Evolutionary conservation across 306 rosid genomes (phyloP).

Genomic region (Gynostemma pentaphyllum): DNA sequence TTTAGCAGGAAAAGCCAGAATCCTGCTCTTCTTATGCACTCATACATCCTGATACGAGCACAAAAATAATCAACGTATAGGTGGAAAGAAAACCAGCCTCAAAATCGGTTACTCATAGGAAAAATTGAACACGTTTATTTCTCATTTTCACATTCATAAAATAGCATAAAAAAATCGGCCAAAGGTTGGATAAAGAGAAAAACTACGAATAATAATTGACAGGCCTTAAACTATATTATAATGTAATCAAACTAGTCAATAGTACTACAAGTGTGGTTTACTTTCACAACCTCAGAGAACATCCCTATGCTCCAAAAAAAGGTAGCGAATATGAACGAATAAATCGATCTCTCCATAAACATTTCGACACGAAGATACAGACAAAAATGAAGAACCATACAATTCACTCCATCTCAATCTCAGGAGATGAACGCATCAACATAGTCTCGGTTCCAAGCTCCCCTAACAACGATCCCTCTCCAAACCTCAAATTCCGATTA

Average conservation of each 20-base stretch:
- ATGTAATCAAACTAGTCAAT: no score
- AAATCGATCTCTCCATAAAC: neutral
- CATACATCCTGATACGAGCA: neutral
- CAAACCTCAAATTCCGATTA: slow-evolving; percentile 23
- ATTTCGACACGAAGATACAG: neutral
- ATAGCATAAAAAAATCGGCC: slow-evolving; percentile 1
- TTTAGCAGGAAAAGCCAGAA: neutral
- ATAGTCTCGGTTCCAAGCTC: slow-evolving; percentile 27
- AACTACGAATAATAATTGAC: no score
- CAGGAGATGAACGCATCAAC: slow-evolving; percentile 24
- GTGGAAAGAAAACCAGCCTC: no score
- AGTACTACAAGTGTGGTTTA: no score
- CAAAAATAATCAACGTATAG: neutral
- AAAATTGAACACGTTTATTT: neutral
- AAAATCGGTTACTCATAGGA: neutral
- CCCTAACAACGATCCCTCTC: slow-evolving; percentile 38
- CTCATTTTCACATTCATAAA: neutral
- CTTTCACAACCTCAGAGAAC: neutral
- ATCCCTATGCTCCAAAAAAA: neutral
- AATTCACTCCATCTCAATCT: slow-evolving; percentile 48
- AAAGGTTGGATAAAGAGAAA: neutral
- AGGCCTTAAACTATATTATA: no score
- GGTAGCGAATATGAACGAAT: neutral
- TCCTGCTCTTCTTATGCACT: no score
- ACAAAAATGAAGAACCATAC: slow-evolving; percentile 10